These are phyloP conservation scores for Kuraishia piskuri DNA, from an alignment of 805 yeast species.

Conservation along the genomic window DNA sequence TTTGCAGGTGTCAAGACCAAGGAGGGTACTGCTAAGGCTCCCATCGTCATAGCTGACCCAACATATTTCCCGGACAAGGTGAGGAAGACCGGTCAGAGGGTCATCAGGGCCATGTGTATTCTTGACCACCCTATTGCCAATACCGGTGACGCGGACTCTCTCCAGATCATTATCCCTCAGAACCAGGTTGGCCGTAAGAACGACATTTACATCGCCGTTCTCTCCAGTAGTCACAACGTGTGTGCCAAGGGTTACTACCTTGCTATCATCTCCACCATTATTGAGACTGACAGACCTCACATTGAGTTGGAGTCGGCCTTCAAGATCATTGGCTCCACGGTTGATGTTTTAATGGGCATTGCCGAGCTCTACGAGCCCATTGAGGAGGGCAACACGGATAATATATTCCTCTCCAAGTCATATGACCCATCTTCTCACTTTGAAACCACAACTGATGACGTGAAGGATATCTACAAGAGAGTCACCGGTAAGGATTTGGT, in stretches of 20 bases:
- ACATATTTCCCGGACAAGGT: slow-evolving; percentile 90
- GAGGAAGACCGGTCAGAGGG: slow-evolving; percentile 60
- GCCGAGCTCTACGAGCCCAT: slow-evolving; percentile 85
- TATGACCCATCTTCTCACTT: slow-evolving; percentile 95
- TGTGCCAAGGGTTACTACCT: slow-evolving; percentile 81
- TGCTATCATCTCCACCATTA: slow-evolving; percentile 90
- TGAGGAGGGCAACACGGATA: slow-evolving; percentile 73
- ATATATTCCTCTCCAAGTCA: slow-evolving; percentile 76
- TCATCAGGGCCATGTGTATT: slow-evolving; percentile 81
- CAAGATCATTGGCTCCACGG: slow-evolving; percentile 70
- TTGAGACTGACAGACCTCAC: slow-evolving; percentile 91
- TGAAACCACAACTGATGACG: slow-evolving; percentile 94
- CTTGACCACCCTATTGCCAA: slow-evolving; percentile 83
- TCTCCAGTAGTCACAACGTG: slow-evolving; percentile 85
- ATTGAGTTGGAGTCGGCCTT: slow-evolving; percentile 90
- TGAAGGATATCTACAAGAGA: slow-evolving; percentile 86
- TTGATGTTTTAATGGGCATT: slow-evolving; percentile 89
- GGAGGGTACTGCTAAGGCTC: slow-evolving; percentile 87
- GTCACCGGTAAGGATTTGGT: slow-evolving; percentile 89
- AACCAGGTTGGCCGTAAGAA: slow-evolving; percentile 88
- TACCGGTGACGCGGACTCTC: slow-evolving; percentile 76
- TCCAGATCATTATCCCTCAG: slow-evolving; percentile 94
- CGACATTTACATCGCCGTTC: slow-evolving; percentile 89
- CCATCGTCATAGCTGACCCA: slow-evolving; percentile 93
- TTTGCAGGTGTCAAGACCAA: slow-evolving; percentile 85